Conservation (phyloP, 1,284 basidiomycete genomes). For the Ustilago bromivora region DNA sequence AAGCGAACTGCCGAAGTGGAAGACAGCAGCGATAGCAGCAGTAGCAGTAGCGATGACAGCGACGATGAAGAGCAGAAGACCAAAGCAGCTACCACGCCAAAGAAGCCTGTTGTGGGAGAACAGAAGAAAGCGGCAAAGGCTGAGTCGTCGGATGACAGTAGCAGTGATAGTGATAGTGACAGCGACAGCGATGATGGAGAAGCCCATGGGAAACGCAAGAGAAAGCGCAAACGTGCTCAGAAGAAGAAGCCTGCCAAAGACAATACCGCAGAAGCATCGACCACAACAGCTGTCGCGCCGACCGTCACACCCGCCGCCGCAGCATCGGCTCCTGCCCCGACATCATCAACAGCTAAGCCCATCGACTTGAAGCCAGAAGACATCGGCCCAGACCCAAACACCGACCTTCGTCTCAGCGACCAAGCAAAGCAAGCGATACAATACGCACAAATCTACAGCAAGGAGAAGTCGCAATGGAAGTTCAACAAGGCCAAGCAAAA, state of each 20-base stretch:
- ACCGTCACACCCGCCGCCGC: neutral
- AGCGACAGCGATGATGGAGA: constrained; percentile 16
- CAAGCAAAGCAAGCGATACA: constrained; percentile 51
- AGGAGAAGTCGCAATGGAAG: constrained; percentile 49
- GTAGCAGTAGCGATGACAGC: constrained; percentile 28
- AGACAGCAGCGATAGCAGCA: constrained; percentile 26
- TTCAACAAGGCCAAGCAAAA: constrained; percentile 58
- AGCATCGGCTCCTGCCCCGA: neutral
- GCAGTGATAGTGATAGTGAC: constrained; percentile 19
- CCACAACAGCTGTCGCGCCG: constrained; percentile 1
- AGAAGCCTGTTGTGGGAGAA: neutral
- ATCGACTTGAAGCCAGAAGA: constrained; percentile 11
- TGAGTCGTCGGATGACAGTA: constrained; percentile 7
- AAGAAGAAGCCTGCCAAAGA: constrained; percentile 27
- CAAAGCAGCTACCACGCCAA: constrained; percentile 8
- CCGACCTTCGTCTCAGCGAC: constrained; percentile 42
- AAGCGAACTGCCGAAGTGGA: constrained; percentile 43
- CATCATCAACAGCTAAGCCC: constrained; percentile 11
- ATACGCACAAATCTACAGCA: constrained; percentile 44
- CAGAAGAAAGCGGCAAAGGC: constrained; percentile 3
- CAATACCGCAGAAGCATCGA: neutral
- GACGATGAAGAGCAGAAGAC: constrained; percentile 25
- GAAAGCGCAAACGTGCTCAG: constrained; percentile 43
- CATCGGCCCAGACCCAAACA: constrained; percentile 42
- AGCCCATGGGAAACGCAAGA: constrained; percentile 40